Evolutionary conservation across 148 eudicot genomes (phyloP).

Genomic region (Bassia scoparia): DNA sequence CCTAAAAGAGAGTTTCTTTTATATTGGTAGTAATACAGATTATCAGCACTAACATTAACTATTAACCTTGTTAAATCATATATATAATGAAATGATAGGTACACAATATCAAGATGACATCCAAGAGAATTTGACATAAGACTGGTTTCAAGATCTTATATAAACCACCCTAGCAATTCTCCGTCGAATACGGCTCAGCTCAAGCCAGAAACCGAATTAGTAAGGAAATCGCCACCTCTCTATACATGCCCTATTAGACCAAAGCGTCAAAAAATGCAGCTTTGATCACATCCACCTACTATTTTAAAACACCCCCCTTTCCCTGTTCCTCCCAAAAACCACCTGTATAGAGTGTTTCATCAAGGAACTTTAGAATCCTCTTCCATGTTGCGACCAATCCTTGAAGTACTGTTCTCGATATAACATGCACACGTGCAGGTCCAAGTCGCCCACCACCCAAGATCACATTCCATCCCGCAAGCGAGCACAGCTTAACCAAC

Average conservation of each 20-base stretch:
- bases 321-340: constrained; percentile 46
- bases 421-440: constrained; percentile 60
- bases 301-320: constrained; percentile 55
- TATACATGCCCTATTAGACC: constrained; percentile 71
- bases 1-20: no score
- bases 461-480: constrained; percentile 69
- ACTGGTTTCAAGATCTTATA: no score
- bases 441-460: constrained; percentile 63
- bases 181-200: no score
- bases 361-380: constrained; percentile 82
- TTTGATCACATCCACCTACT: constrained; percentile 48
- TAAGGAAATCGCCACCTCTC: constrained; percentile 80
- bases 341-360: constrained; percentile 49
- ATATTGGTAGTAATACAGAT: no score
- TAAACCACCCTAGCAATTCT: constrained; percentile 54
- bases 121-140: neutral
- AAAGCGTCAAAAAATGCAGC: constrained; percentile 59
- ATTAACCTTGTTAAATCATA: no score
- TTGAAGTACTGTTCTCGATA: constrained; percentile 88
- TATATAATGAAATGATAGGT: neutral
- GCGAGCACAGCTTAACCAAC: constrained; percentile 63
- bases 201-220: no score
- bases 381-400: constrained; percentile 68
- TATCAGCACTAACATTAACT: no score
- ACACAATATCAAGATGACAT: constrained; percentile 18